Percentiles rank a stretch among this genome's conserved stretches.
Conservation (phyloP, 345 rosid genomes). For the Brassica cretica region DNA sequence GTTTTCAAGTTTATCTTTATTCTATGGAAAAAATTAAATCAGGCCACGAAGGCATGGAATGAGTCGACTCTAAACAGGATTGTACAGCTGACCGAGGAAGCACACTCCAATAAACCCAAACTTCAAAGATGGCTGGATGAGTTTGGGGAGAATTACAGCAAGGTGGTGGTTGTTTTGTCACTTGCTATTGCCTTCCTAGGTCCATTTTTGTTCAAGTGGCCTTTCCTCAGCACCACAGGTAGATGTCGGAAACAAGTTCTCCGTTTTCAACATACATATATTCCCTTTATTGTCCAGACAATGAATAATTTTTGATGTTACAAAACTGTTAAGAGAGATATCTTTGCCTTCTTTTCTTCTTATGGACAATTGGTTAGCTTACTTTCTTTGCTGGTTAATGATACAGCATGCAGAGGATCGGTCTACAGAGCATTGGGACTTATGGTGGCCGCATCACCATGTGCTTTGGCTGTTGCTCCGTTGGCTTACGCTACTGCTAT, state of each 20-base stretch:
- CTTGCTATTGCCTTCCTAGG: slow-evolving; percentile 74
- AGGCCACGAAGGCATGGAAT: slow-evolving; percentile 88
- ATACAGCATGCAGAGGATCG: slow-evolving; percentile 89
- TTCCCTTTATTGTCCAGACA: background rate
- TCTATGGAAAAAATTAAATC: slow-evolving; percentile 24
- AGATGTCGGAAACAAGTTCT: slow-evolving; percentile 25
- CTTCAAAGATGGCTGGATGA: slow-evolving; percentile 98
- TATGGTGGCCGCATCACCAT: slow-evolving; percentile 97
- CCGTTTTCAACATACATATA: background rate
- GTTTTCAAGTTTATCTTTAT: background rate
- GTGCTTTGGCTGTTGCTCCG: slow-evolving; percentile 98
- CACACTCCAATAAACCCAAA: slow-evolving; percentile 81
- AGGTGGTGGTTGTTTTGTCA: slow-evolving; percentile 83
- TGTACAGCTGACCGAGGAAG: slow-evolving; percentile 95
- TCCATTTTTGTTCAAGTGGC: slow-evolving; percentile 94
- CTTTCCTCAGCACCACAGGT: slow-evolving; percentile 86
- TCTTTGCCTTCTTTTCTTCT: background rate
- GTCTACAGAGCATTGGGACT: slow-evolving; percentile 90
- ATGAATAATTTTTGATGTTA: background rate
- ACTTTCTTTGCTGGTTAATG: slow-evolving; percentile 22
- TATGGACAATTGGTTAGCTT: background rate
- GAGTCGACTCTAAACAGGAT: slow-evolving; percentile 87
- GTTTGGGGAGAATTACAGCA: slow-evolving; percentile 91
- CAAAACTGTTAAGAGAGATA: background rate
- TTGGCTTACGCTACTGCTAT: slow-evolving; percentile 97